phyloP scores from a whole-genome alignment of 2,329 filamentous ascomycete genomes.

The Ceratocystis colombiana region DNA sequence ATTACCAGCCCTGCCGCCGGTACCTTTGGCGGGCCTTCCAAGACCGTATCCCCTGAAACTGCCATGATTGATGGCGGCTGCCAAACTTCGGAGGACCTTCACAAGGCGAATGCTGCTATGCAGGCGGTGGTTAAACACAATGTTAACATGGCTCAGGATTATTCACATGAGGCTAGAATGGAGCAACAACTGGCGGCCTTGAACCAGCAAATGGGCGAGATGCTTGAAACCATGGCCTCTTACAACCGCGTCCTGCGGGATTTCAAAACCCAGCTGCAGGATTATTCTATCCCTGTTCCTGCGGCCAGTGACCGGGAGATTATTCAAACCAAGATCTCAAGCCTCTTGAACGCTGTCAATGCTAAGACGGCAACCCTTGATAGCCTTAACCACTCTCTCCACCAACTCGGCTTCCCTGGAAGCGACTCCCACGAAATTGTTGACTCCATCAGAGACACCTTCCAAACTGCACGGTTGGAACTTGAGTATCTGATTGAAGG shows the following conservation, averaged over 20 bases:
- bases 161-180: constrained; percentile 29
- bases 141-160: neutral
- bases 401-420: constrained; percentile 43
- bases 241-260: constrained; percentile 5
- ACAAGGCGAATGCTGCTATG: constrained; percentile 16
- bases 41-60: neutral
- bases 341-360: constrained; percentile 39
- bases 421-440: constrained; percentile 42
- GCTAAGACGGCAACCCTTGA: constrained; percentile 42
- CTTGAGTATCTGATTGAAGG: constrained; percentile 53
- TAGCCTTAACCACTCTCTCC: constrained; percentile 39
- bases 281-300: constrained; percentile 21
- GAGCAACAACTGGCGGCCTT: constrained; percentile 42
- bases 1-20: constrained; percentile 41
- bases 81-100: constrained; percentile 12
- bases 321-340: constrained; percentile 38
- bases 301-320: constrained; percentile 15
- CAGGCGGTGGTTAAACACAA: constrained; percentile 1
- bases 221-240: constrained; percentile 39
- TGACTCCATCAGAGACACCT: constrained; percentile 38
- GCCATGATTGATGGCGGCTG: constrained; percentile 5
- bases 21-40: constrained; percentile 13
- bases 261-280: constrained; percentile 33
- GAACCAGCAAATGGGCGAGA: constrained; percentile 40
- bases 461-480: constrained; percentile 49